Conservation (phyloP, 495 filamentous ascomycete genomes). For the Hypoxylon intermedium region DNA sequence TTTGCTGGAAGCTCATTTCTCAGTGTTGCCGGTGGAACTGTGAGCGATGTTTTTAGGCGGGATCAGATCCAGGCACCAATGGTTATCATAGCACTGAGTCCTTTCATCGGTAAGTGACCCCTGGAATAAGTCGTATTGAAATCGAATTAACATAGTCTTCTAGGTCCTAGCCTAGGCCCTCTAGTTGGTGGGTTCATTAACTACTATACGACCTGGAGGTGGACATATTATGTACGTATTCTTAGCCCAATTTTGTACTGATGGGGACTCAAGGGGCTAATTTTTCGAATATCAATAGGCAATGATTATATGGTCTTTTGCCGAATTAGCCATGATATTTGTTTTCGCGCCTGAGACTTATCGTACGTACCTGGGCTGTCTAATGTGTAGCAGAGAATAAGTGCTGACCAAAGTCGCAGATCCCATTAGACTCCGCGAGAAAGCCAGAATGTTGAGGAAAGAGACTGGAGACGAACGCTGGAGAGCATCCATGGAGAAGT, state of each 20-base stretch:
- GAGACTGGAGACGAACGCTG: conserved; percentile 79
- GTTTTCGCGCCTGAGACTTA: conserved; percentile 92
- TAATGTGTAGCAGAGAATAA: background rate
- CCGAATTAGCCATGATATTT: conserved; percentile 66
- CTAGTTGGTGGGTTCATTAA: conserved; percentile 71
- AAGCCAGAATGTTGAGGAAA: conserved; percentile 73
- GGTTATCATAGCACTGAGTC: conserved; percentile 74
- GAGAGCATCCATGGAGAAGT: conserved; percentile 79
- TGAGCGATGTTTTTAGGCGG: conserved; percentile 84
- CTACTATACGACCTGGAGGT: conserved; percentile 78
- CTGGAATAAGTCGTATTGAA: conserved; percentile 37
- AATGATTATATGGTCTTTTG: conserved; percentile 79
- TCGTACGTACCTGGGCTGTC: conserved; percentile 51
- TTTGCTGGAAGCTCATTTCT: conserved; percentile 87
- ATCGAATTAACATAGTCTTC: conserved; percentile 35
- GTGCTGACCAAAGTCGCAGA: conserved; percentile 36
- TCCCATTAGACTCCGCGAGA: conserved; percentile 73
- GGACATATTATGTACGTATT: conserved; percentile 78
- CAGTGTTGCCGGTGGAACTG: conserved; percentile 87
- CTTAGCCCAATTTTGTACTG: background rate
- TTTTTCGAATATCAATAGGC: conserved; percentile 27
- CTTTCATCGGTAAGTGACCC: conserved; percentile 72
- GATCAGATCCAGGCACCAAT: conserved; percentile 71
- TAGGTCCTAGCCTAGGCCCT: conserved; percentile 57
- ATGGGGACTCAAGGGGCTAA: conserved; percentile 2